Evolutionary conservation across 1,284 basidiomycete genomes (phyloP).

Genomic region (Boletus coffeatus): DNA sequence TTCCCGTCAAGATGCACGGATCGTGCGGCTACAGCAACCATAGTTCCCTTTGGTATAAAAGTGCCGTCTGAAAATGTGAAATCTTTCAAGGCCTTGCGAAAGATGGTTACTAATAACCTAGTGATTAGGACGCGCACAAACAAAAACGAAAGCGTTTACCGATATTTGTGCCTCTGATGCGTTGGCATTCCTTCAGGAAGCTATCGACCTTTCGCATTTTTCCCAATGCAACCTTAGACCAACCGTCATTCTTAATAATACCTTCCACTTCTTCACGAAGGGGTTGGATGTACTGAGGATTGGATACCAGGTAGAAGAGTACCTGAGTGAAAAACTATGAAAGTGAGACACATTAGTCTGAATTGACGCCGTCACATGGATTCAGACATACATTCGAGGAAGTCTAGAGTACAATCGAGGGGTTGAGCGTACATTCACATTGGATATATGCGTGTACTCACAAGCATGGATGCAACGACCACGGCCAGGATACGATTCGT

Average conservation of each 20-base stretch:
- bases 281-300: neutral
- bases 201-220: conserved; percentile 13
- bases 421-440: neutral
- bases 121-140: neutral
- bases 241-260: neutral
- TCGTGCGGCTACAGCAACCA: conserved; percentile 19
- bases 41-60: conserved; percentile 33
- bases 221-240: neutral
- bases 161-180: conserved; percentile 4
- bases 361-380: neutral
- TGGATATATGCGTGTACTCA: neutral
- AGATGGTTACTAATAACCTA: conserved; percentile 23
- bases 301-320: conserved; percentile 14
- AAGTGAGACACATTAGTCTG: neutral
- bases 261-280: conserved; percentile 37
- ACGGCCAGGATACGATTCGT: conserved; percentile 29
- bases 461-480: conserved; percentile 30
- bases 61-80: conserved; percentile 39
- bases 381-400: conserved; percentile 14
- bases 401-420: conserved; percentile 1
- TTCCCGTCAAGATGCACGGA: conserved; percentile 24
- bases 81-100: conserved; percentile 30
- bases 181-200: conserved; percentile 10
- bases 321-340: conserved; percentile 22
- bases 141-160: neutral